Base-by-base conservation (phyloP, 2,329 filamentous ascomycete genomes). In the Pyrenochaeta sp. region DNA sequence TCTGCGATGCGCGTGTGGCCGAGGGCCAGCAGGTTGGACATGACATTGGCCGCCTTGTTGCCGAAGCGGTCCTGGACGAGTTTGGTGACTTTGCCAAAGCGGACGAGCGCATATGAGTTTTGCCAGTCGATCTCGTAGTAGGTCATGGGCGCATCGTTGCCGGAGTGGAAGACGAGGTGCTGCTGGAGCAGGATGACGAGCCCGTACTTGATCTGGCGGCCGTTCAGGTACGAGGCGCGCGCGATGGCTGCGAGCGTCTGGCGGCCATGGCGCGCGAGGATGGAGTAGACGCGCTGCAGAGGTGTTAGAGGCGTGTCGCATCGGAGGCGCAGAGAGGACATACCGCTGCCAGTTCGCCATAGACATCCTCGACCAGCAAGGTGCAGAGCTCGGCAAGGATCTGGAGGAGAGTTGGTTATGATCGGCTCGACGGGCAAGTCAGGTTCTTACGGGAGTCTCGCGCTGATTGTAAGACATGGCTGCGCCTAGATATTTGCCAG, bases 271-370 rank as follows among this genome's bases (percentile, higher is more conserved):
- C 86, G 87, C 63, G 92, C 83, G 54, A 99, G 86, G 44, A 88
- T 85, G 43, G 87, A 85, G 71, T 96, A 92, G 70, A 98, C 92
- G 77, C 91, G 89, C 93, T 98, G 70, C 21, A 21, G 44, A n/a
- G 27, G 15, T 51, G 61, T 66, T 49, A 65, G 63, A 51, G 50
- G 27, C 14, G 4, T 30, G 40, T 30, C n/a, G n/a, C n/a, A n/a
- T n/a, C n/a, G n/a, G n/a, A n/a, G n/a, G n/a, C n/a, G 21, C 21
- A 29, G 9, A 20, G 3, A 33, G 17, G 27, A 62, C 61, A 33
- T 90, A 97, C 94, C 74, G 92, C 91, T 58, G 92, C 92, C 54
- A 98, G 87, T 79, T 96, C 91, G 72, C 95, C 95, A 76, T 95
- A 94, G 54, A 91, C 84, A 74, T 97, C 92, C 73, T 92, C 88